Evolutionary conservation across 306 rosid genomes (phyloP).

Genomic region (Astragalus glycyphyllos): DNA sequence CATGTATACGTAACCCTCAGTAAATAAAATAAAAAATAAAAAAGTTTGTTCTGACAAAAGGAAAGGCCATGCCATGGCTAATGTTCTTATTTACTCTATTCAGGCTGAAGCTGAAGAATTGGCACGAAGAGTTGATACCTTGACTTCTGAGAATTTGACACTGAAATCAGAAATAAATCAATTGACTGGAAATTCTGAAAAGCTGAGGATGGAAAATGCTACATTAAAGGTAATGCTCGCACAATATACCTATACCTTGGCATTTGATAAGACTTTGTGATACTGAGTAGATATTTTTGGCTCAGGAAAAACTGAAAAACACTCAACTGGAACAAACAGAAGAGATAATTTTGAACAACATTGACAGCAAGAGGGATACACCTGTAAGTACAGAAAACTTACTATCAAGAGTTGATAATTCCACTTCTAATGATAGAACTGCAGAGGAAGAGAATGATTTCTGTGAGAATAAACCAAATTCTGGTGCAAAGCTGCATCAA

Average conservation of each 20-base stretch:
- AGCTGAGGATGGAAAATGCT: conserved; percentile 78
- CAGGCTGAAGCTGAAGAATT: conserved; percentile 95
- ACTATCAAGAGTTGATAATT: conserved; percentile 72
- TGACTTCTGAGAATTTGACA: conserved; percentile 63
- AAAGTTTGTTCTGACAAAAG: neutral
- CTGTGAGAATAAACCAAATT: conserved; percentile 68
- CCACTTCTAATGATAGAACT: conserved; percentile 59
- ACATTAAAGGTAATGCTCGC: conserved; percentile 57
- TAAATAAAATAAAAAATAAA: neutral
- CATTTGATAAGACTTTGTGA: conserved; percentile 9
- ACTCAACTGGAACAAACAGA: conserved; percentile 62
- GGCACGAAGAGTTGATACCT: conserved; percentile 69
- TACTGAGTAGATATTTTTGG: conserved; percentile 34
- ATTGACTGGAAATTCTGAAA: conserved; percentile 67
- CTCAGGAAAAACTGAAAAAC: conserved; percentile 76
- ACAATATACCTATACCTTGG: neutral
- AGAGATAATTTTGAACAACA: conserved; percentile 54
- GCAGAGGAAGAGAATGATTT: conserved; percentile 61
- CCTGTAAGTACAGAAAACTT: conserved; percentile 77
- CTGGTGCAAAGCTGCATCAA: conserved; percentile 87
- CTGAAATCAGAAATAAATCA: conserved; percentile 73
- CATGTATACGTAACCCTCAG: conserved; percentile 1
- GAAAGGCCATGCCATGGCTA: conserved; percentile 30
- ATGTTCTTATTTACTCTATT: conserved; percentile 16
- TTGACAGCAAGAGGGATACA: conserved; percentile 59